Base-by-base conservation (phyloP, 2,329 filamentous ascomycete genomes). In the Pestalotiopsis sp. region DNA sequence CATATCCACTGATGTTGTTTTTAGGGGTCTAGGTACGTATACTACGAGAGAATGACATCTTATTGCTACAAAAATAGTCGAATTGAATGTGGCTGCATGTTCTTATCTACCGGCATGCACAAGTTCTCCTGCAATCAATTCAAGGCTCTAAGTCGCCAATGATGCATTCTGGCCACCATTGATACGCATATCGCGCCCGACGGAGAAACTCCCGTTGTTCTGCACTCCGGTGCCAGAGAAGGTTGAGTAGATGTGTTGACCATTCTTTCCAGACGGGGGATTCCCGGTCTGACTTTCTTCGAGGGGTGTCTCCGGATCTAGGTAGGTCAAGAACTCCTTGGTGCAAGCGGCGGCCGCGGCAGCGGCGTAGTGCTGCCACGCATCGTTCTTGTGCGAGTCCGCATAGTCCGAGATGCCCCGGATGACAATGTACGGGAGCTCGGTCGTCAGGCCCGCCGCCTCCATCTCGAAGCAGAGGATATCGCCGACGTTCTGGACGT, bases 391-490 rank as follows among this genome's bases (percentile, higher is more conserved):
- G 52, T 65, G 63, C 13, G 63, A 65, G 52, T 65, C 63, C 6
- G 63, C 63, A 22, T 65, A 65, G 14, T 65, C 44, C 6, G 35
- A 65, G n/a, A 65, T 65, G n/a, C 63, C 63, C 17, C 63, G 44
- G 17, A 65, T 58, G 22, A 65, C 48, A 24, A 65, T 57, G 26
- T 44, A 65, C 3, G 63, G 48, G 13, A 40, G 3, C 4, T 65
- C 52, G 14, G 38, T 64, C 9, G 26, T 7, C 13, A 64, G 14
- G 1, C 59, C 59, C 0, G 59, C 59, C 11, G 59, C 44, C 26
- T 64, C 61, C 61, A 64, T 64, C 7, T 65, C 63, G n/a, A 65
- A 58, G 14, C 63, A 65, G 9, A 65, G 63, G 3, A 65, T 65
- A 14, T 38, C 44, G 3, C 61, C 40, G 6, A 64, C 13, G 26